These are phyloP conservation scores for Gelatoporia subvermispora DNA, from an alignment of 768 basidiomycete genomes.

Conservation along the genomic window DNA sequence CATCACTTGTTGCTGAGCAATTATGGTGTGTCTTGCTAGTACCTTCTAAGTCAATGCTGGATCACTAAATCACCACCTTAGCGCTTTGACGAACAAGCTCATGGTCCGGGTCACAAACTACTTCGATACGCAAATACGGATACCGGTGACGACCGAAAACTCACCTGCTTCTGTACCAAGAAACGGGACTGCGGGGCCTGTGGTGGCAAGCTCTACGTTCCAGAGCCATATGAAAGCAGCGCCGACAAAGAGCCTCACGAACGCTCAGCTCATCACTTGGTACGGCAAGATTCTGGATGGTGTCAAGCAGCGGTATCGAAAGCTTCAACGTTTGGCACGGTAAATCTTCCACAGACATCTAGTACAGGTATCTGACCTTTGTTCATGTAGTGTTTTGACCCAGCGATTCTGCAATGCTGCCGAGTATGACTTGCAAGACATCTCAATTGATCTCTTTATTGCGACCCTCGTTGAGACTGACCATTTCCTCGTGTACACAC, in stretches of 20 bases:
- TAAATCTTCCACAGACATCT: constrained; percentile 27
- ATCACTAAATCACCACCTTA: constrained; percentile 25
- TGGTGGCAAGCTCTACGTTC: constrained; percentile 26
- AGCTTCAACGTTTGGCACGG: constrained; percentile 91
- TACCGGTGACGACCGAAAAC: constrained; percentile 45
- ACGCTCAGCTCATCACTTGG: constrained; percentile 82
- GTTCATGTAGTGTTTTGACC: constrained; percentile 50
- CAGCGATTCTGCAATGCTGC: constrained; percentile 92
- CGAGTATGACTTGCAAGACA: constrained; percentile 77
- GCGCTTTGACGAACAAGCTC: constrained; percentile 87
- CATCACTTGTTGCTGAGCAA: constrained; percentile 89
- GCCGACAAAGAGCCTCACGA: constrained; percentile 56
- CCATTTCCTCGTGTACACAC: constrained; percentile 93
- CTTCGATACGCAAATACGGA: constrained; percentile 90
- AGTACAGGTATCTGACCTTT: background rate
- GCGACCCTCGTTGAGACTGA: constrained; percentile 73
- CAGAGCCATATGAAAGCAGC: constrained; percentile 25
- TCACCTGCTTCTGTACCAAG: background rate
- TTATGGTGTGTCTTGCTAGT: constrained; percentile 61
- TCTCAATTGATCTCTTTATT: constrained; percentile 77
- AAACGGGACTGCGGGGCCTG: background rate
- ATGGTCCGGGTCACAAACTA: constrained; percentile 91
- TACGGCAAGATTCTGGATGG: constrained; percentile 91
- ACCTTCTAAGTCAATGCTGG: background rate
- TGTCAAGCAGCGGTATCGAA: constrained; percentile 86